These are phyloP conservation scores for Amaranthus palmeri DNA, from an alignment of 148 eudicot species.

Conservation along the genomic window DNA sequence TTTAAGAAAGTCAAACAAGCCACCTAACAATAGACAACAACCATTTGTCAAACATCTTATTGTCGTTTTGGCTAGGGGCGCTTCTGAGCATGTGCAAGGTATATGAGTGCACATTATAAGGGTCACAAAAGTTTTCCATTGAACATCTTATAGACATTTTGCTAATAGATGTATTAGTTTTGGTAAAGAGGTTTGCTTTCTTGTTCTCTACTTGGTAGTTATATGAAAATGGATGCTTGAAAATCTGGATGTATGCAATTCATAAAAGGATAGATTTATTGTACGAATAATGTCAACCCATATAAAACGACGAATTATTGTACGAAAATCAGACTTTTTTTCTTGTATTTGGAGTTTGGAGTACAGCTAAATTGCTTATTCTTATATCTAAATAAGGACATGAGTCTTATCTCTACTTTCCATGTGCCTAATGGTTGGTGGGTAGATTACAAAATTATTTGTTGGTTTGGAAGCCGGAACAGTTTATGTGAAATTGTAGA, in stretches of 20 bases:
- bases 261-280: not conserved
- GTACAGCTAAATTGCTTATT: not conserved
- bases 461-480: not conserved
- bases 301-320: not conserved
- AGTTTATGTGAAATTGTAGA: no score
- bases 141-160: no score
- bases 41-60: no score
- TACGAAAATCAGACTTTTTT: not conserved
- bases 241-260: not conserved
- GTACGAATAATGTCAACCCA: not conserved
- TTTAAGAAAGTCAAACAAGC: no score
- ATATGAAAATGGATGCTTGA: not conserved
- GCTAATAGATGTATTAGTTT: no score
- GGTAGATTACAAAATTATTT: not conserved
- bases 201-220: not conserved
- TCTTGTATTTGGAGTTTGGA: not conserved
- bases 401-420: not conserved
- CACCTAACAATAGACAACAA: no score
- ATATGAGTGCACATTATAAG: no score
- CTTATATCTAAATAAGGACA: not conserved
- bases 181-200: not conserved
- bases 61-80: no score
- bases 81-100: no score
- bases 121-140: no score
- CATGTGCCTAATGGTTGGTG: not conserved